Base-by-base conservation (phyloP, 108 stramenopile genomes). In the Cyclostephanos invisitatus region DNA sequence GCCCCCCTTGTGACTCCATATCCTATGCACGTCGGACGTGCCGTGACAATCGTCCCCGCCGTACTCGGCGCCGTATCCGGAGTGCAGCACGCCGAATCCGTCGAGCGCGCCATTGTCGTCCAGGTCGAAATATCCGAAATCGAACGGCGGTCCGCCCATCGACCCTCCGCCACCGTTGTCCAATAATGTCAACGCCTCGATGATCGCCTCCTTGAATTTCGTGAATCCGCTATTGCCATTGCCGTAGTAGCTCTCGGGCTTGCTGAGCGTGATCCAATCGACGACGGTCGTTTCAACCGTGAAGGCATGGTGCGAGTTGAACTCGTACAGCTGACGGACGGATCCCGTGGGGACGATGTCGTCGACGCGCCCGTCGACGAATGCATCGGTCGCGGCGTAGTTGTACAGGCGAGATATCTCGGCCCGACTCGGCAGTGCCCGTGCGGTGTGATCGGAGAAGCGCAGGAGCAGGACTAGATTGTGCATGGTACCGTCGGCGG, bases 41-140 rank as follows among this genome's bases (percentile, higher is more conserved):
- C 72, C 73, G 50, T 71, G 56, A 40, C 89, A 86, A 64, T 89
- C 87, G 25, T 24, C 51, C 11, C 82, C 75, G 5, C 81, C 86
- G 5, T 73, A 67, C 67, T 95, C 91, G 20, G 91, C 91, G 8
- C 84, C 86, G 72, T 88, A 90, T 27, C 94, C 94, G 49, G 81
- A 79, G 63, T 89, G 88, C 12, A 95, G 63, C 11, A 95, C 44
- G 27, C 85, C 72, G 10, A 95, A 66, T 0, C 79, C 78, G 68
- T 95, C 91, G 32, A 85, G 24, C 5, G 44, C 24, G 11, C 80
- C 80, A 49, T 81, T 69, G 0, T 60, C 38, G 50, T 81, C 73
- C 6, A 64, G 10, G 42, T 81, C 80, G 22, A 70, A 81, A 18
- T 70, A 50, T 12, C 9, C 2, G 28, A 69, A 73, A 12, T 68